Evolutionary conservation across 768 basidiomycete species (phyloP), one percentile per base, ranked within the genome.

Genomic region (Mycena alexandri): DNA sequence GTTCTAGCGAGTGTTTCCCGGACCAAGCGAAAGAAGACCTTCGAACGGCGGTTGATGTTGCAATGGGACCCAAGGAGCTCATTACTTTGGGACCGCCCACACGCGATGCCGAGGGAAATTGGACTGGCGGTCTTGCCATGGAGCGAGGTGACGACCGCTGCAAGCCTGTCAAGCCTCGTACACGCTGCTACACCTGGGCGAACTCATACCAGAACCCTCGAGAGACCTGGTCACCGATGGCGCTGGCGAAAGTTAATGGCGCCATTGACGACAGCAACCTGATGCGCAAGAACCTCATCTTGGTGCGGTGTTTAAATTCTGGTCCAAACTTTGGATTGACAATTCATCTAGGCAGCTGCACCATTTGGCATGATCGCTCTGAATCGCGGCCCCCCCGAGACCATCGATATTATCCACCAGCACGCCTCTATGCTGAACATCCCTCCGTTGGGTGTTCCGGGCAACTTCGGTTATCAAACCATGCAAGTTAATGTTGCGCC

Each of bases 121-220:
- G 55, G 55, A 21, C 36, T 17, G 63, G 63, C 3, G 63, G 63
- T 12, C 17, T 65, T 14, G 19, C 21, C 2, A 29, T 65, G n/a
- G 63, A 65, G 41, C 63, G 55, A 9, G 63, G 63, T 11, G 63
- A 41, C 24, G 53, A 56, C 19, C 47, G 60, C 4, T 61, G 36
- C 48, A 53, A 62, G 12, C 55, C 63, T 1, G 63, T 65, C 3
- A 57, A 65, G 29, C 3, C 13, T 1, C 55, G 48, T 10, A 57
- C 56, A 7, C 48, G 63, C 29, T 65, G 63, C 33, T 59, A 65
- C 50, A 65, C 57, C 0, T 24, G 51, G 2, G 63, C 56, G 0
- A 65, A 65, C 17, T 65, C 63, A 0, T 53, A 55, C 13, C 56
- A 58, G 25, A 10, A 47, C 4, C 56, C 43, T 1, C 21, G 43